Base-by-base conservation (phyloP, 2,329 filamentous ascomycete genomes). In the Arthrobotrys pseudoclavata region DNA sequence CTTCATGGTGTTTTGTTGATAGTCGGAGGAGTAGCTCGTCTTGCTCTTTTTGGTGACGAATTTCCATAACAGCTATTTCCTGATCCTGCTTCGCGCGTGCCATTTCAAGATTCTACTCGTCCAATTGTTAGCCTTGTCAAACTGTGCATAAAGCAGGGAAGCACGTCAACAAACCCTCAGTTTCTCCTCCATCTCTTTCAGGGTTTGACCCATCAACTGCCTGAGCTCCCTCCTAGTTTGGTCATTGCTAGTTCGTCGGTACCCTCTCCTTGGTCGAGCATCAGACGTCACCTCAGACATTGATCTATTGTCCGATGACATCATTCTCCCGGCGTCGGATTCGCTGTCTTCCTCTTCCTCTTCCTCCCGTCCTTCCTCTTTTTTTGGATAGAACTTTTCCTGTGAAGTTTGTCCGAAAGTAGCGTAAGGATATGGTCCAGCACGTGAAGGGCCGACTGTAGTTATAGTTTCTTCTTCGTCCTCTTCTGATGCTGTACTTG, bases 401-500 rank as follows among this genome's bases (percentile, higher is more conserved):
- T 76, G 72, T 15, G 63, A 63, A 45, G 72, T 69, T 24, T 76
- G 72, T n/a, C 72, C 60, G 29, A 76, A 76, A 10, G 72, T 69
- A 13, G 64, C 48, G 72, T 76, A 76, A 50, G 55, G 48, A 50
- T 76, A 69, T 4, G 71, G 45, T 26, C 47, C 64, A 18, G 57
- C 18, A 20, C 57, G 66, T 15, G 57, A 50, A 20, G 57, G 31
- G 12, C 53, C 47, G 26, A 53, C 42, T n/a, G 72, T 69, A n/a
- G 66, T 69, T 4, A 57, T 76, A 3, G 63, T 64, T 34, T 45
- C 57, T 63, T 78, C 67, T 55, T 72, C 74, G 74, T 78, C 74
- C n/a, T 72, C 69, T 64, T 78, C 74, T 9, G 74, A 78, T 24
- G 74, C 74, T n/a, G 74, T 78, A 68, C 74, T 78, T 13, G 74